Evolutionary conservation across 148 eudicot species (phyloP).

Genomic region (Cornus suecica): DNA sequence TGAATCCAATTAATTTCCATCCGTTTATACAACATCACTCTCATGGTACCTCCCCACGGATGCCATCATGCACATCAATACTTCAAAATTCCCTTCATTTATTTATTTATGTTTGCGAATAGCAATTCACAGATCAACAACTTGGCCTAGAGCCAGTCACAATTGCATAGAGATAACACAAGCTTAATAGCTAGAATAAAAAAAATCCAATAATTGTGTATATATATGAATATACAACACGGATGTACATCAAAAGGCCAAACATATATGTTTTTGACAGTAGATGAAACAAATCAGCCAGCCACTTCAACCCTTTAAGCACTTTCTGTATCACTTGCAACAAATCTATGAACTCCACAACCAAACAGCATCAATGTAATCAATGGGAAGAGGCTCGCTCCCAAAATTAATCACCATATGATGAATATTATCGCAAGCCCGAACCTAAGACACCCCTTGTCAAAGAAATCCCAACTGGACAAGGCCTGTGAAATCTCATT

Average conservation of each 20-base stretch:
- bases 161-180: too few relatives aligned
- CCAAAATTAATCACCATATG: constrained; percentile 12
- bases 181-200: too few relatives aligned
- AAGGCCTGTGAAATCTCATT: constrained; percentile 69
- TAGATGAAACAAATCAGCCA: constrained; percentile 2
- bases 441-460: constrained; percentile 37
- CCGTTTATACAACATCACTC: too few relatives aligned
- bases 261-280: not conserved
- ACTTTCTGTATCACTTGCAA: not conserved
- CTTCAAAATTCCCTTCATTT: too few relatives aligned
- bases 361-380: not conserved
- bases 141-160: too few relatives aligned
- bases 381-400: not conserved
- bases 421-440: constrained; percentile 20
- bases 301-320: not conserved
- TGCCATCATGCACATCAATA: too few relatives aligned
- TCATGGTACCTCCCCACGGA: too few relatives aligned
- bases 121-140: too few relatives aligned
- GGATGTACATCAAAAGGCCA: not conserved
- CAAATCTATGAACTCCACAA: not conserved
- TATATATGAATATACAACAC: too few relatives aligned
- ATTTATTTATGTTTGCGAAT: too few relatives aligned
- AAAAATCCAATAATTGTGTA: too few relatives aligned
- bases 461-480: constrained; percentile 65
- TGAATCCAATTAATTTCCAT: too few relatives aligned